Percentiles rank a stretch among this genome's conserved stretches.
Conservation (phyloP, 2,329 filamentous ascomycete species). For the Aspergillus sp. region DNA sequence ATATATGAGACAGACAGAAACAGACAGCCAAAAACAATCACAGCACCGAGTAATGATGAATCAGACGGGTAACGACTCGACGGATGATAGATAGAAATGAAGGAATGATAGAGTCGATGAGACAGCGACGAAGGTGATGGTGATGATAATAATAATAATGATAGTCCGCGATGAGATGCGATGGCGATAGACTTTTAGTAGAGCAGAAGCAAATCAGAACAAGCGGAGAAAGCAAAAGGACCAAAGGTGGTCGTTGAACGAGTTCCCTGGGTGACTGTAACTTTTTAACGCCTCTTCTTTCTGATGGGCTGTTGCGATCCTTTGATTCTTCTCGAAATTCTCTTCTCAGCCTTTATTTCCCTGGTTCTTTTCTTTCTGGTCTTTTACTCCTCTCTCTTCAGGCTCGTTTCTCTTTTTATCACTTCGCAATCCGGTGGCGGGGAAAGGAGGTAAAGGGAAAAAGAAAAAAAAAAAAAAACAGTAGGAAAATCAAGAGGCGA, state of each 20-base stretch:
- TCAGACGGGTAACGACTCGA: not conserved
- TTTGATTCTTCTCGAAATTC: slow-evolving; percentile 3
- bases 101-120: slow-evolving; percentile 1
- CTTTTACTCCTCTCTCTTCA: not conserved
- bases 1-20: no score
- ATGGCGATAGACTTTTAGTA: not conserved
- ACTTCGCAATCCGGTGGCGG: no score
- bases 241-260: slow-evolving; percentile 4
- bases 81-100: not conserved
- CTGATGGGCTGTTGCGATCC: not conserved
- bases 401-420: no score
- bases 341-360: not conserved
- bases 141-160: not conserved
- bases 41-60: no score
- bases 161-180: not conserved
- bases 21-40: no score
- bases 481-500: not conserved
- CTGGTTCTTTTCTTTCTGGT: slow-evolving; percentile 1
- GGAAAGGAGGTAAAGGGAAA: not conserved
- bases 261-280: no score
- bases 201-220: slow-evolving; percentile 3
- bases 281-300: no score
- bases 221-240: slow-evolving; percentile 7
- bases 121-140: no score
- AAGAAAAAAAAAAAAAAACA: not conserved